phyloP scores from a whole-genome alignment of 2,329 filamentous ascomycete genomes.

The Cladophialophora chaetospira region DNA sequence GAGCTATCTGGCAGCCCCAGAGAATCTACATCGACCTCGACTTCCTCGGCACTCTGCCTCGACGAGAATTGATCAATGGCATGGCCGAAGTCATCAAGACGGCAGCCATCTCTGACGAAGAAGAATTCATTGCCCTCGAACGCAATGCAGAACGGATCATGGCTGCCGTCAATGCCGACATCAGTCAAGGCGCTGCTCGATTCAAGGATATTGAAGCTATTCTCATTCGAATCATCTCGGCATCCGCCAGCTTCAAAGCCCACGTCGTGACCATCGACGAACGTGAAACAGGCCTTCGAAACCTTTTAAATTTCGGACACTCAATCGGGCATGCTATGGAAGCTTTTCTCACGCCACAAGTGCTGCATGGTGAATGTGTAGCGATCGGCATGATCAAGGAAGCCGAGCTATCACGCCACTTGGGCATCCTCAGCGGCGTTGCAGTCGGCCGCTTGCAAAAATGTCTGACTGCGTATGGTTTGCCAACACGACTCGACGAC shows the following conservation, averaged over 20 bases:
- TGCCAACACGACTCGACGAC: slow-evolving; percentile 83
- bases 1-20: slow-evolving; percentile 93
- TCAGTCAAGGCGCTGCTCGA: slow-evolving; percentile 58
- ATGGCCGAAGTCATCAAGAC: slow-evolving; percentile 99
- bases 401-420: slow-evolving; percentile 84
- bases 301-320: slow-evolving; percentile 95
- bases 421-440: slow-evolving; percentile 80
- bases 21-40: slow-evolving; percentile 92
- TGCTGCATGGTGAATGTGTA: slow-evolving; percentile 93
- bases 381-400: slow-evolving; percentile 99
- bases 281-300: slow-evolving; percentile 88
- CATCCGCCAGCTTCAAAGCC: slow-evolving; percentile 90
- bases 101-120: slow-evolving; percentile 90
- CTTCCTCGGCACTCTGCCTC: slow-evolving; percentile 87
- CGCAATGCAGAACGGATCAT: slow-evolving; percentile 77
- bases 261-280: slow-evolving; percentile 93
- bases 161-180: slow-evolving; percentile 65
- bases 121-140: slow-evolving; percentile 82
- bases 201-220: slow-evolving; percentile 71
- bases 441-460: slow-evolving; percentile 89
- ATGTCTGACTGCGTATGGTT: slow-evolving; percentile 89
- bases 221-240: slow-evolving; percentile 78
- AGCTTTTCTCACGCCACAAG: slow-evolving; percentile 90
- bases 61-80: slow-evolving; percentile 93
- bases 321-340: slow-evolving; percentile 97